phyloP scores from a whole-genome alignment of 2,329 filamentous ascomycete genomes.

The Venturiaceae sp. region DNA sequence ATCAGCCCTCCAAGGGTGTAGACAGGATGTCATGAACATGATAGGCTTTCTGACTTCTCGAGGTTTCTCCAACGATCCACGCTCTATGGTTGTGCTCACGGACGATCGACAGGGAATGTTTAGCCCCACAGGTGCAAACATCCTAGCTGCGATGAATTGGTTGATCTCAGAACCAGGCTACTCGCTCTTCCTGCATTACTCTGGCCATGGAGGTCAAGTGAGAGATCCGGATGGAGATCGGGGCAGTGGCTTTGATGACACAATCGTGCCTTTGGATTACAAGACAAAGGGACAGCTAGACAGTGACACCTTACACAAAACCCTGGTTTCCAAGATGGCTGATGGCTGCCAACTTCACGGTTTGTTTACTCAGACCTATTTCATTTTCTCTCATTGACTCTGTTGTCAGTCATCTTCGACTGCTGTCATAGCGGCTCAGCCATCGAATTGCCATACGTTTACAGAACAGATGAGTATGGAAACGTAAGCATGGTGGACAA shows the following conservation, averaged over 20 bases:
- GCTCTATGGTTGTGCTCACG: slow-evolving; percentile 33
- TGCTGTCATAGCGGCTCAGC: slow-evolving; percentile 54
- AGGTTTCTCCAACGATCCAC: too few species aligned
- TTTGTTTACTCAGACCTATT: too few species aligned
- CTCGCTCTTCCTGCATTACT: slow-evolving; percentile 48
- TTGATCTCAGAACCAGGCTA: slow-evolving; percentile 43
- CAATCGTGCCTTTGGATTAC: slow-evolving; percentile 46
- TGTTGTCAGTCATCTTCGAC: slow-evolving; percentile 51
- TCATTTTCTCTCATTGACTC: too few species aligned
- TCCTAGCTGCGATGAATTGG: slow-evolving; percentile 48
- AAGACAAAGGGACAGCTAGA: slow-evolving; percentile 41
- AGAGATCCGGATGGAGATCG: neutral
- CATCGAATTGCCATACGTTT: too few species aligned
- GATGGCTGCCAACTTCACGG: slow-evolving; percentile 41
- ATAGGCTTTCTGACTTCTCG: too few species aligned
- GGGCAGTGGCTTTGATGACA: slow-evolving; percentile 31
- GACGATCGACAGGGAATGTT: slow-evolving; percentile 25
- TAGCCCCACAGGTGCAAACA: slow-evolving; percentile 31
- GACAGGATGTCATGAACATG: too few species aligned
- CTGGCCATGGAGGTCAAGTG: slow-evolving; percentile 38
- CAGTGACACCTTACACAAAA: slow-evolving; percentile 41
- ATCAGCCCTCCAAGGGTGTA: too few species aligned
- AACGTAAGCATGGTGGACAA: too few species aligned
- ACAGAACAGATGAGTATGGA: too few species aligned
- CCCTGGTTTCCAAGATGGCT: slow-evolving; percentile 41